phyloP scores from a whole-genome alignment of 768 basidiomycete genomes.

The Lentinula edodes region DNA sequence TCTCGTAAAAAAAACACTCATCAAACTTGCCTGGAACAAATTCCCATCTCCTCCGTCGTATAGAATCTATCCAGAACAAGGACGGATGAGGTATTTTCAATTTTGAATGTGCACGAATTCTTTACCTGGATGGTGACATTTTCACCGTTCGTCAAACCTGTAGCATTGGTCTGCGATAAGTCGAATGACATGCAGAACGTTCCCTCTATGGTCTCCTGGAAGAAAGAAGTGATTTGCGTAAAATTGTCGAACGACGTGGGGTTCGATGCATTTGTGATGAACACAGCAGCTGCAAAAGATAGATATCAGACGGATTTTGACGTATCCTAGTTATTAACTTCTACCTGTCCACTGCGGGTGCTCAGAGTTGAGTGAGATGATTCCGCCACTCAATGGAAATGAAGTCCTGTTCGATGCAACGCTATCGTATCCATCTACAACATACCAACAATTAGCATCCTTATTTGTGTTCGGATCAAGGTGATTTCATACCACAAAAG shows the following conservation, averaged over 20 bases:
- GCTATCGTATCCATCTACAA: conserved; percentile 56
- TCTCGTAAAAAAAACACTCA: not conserved
- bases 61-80: conserved; percentile 28
- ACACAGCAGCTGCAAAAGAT: conserved; percentile 36
- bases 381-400: conserved; percentile 63
- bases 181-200: conserved; percentile 63
- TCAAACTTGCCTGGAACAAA: conserved; percentile 56
- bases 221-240: conserved; percentile 43
- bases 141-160: conserved; percentile 45
- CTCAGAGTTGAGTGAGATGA: conserved; percentile 60
- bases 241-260: conserved; percentile 66
- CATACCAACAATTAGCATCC: not conserved
- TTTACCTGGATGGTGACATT: conserved; percentile 68
- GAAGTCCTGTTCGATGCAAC: conserved; percentile 50
- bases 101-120: not conserved
- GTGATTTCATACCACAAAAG: conserved; percentile 59
- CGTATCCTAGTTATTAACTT: not conserved
- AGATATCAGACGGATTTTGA: not conserved
- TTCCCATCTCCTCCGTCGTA: conserved; percentile 67
- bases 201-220: conserved; percentile 52
- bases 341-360: conserved; percentile 58
- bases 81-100: not conserved
- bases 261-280: conserved; percentile 50
- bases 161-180: conserved; percentile 41
- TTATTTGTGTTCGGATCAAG: not conserved